phyloP scores from a whole-genome alignment of 1,139 yeast genomes.

The Yamadazyma sp. region DNA sequence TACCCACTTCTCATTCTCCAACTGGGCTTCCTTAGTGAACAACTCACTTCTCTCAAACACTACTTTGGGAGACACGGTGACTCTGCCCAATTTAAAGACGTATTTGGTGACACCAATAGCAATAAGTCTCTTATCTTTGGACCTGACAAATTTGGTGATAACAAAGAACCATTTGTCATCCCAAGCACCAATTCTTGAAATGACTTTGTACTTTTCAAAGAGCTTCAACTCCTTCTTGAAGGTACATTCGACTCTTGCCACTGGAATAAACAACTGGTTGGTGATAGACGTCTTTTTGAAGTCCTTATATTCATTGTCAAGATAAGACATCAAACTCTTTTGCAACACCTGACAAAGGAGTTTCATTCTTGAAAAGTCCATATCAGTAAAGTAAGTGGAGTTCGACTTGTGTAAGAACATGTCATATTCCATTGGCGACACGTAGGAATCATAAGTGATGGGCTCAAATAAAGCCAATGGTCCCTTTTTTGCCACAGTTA shows the following conservation, averaged over 20 bases:
- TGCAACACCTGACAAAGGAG: conserved; percentile 57
- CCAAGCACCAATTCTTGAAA: conserved; percentile 74
- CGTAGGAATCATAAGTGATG: conserved; percentile 51
- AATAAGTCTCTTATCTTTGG: conserved; percentile 40
- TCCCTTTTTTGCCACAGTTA: conserved; percentile 17
- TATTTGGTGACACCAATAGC: conserved; percentile 75
- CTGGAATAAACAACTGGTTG: conserved; percentile 70
- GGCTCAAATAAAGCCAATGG: conserved; percentile 44
- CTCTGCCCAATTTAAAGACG: conserved; percentile 67
- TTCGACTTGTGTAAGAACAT: conserved; percentile 85
- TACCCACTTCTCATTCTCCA: conserved; percentile 32
- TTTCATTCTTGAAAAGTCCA: conserved; percentile 76
- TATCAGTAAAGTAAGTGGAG: conserved; percentile 80
- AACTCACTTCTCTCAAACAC: conserved; percentile 59
- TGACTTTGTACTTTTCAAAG: conserved; percentile 56
- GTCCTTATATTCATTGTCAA: conserved; percentile 40
- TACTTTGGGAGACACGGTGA: conserved; percentile 66
- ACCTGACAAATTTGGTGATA: conserved; percentile 56
- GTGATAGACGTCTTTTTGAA: conserved; percentile 20
- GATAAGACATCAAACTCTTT: conserved; percentile 42
- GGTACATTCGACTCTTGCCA: conserved; percentile 67
- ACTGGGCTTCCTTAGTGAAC: conserved; percentile 50
- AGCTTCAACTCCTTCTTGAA: conserved; percentile 75
- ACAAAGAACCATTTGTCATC: conserved; percentile 84
- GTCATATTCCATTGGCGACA: conserved; percentile 80